Conservation (phyloP, 331 rosid species). For the Acacia concinna region DNA sequence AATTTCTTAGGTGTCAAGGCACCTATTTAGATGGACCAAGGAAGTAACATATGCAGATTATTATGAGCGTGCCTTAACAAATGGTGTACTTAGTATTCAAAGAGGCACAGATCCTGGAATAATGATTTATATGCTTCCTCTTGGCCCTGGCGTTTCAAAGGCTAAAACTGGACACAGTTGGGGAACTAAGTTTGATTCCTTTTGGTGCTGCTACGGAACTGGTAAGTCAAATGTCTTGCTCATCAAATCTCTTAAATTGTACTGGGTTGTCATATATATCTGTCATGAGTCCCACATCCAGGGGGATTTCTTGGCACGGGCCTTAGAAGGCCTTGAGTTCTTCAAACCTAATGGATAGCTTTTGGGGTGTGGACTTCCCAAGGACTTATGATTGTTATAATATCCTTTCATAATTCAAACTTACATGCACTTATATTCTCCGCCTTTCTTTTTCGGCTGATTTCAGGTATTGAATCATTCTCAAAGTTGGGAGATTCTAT, state of each 20-base stretch:
- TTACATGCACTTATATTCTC: no score
- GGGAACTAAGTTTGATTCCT: slow-evolving; percentile 51
- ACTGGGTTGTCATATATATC: neutral
- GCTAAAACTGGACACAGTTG: slow-evolving; percentile 57
- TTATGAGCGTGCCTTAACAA: slow-evolving; percentile 73
- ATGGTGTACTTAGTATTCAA: slow-evolving; percentile 68
- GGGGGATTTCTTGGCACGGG: no score
- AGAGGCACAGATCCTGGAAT: slow-evolving; percentile 81
- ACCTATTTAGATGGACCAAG: slow-evolving; percentile 70
- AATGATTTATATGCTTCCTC: slow-evolving; percentile 77
- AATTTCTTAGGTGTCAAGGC: slow-evolving; percentile 60
- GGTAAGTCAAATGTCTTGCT: slow-evolving; percentile 34
- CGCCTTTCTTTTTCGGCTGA: no score
- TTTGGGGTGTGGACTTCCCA: no score
- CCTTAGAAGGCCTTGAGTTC: no score
- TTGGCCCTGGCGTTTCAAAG: slow-evolving; percentile 56
- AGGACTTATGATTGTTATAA: no score
- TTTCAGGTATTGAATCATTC: slow-evolving; percentile 64
- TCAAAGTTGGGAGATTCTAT: slow-evolving; percentile 80
- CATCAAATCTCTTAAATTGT: neutral
- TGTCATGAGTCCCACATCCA: no score
- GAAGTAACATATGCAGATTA: slow-evolving; percentile 62
- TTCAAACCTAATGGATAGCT: no score
- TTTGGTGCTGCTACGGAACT: slow-evolving; percentile 85
- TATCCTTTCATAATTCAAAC: no score